Evolutionary conservation across 768 basidiomycete genomes (phyloP), one percentile per base, ranked within the genome.

Genomic region (Phlebiopsis flavidoalba): DNA sequence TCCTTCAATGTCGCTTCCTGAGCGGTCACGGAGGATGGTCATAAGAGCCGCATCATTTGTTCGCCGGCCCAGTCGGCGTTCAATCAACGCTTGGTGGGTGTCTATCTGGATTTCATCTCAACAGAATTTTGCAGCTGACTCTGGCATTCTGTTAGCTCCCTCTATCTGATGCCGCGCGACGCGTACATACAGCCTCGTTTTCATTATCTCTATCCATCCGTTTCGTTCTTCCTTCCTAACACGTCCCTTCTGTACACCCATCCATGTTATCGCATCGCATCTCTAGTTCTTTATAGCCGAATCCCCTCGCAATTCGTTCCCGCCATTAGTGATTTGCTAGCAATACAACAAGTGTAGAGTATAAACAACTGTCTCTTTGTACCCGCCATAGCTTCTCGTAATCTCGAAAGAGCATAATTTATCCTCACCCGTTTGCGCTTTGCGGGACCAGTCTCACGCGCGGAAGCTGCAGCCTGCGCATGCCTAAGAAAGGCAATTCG

Each of bases 1-100:
- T 98, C 56, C 76, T 91, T 40, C 79, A 87, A 67, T 88, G 86
- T 72, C 82, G 87, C 31, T 98, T 97, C 77, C 76, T 98, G 63
- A 79, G 79, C 57, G 94, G 94, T 8, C 72, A 75, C 21, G 85
- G 80, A 35, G 94, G 95, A 6, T 97, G 94, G 94, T 40, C 51
- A 46, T 53, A 43, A 40, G 52, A 53, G 17, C 35, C 8, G 14
- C 7, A 37, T 55, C 35, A 8, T 8, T 46, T 11, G 24, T 24
- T 22, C 49, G 11, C 53, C 15, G 21, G 31, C 4, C 5, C 36
- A 17, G 10, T 31, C 14, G 19, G 53, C 31, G 17, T 53, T 35
- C 53, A 53, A 21, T 37, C 31, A 10, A 37, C 53, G 40, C 26
- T 53, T 37, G 26, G 36, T 53, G 12, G 24, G 48, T 12, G 15